These are phyloP conservation scores for Alternaria ventricosa DNA, from an alignment of 2,329 filamentous ascomycete genomes.

Conservation along the genomic window DNA sequence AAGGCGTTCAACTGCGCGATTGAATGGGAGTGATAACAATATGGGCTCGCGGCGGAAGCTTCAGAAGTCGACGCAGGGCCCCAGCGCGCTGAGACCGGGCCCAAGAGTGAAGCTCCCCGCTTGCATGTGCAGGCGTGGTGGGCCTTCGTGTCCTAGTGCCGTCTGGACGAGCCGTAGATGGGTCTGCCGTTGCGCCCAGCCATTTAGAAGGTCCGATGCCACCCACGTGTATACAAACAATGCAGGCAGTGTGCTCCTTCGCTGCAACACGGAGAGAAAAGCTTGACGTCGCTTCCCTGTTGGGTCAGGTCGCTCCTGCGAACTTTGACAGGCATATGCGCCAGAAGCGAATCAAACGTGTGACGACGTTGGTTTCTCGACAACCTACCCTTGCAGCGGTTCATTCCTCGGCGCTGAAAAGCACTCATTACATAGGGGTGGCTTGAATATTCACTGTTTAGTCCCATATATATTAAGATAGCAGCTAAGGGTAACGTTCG, in stretches of 20 bases:
- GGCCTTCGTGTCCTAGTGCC: constrained; percentile 15
- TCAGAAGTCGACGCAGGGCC: constrained; percentile 8
- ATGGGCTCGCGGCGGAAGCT: constrained; percentile 8
- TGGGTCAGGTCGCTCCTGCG: not conserved
- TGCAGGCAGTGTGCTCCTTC: constrained; percentile 10
- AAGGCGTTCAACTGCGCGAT: not conserved
- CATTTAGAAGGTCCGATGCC: constrained; percentile 23
- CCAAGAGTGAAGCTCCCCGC: constrained; percentile 16
- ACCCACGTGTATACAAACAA: constrained; percentile 23
- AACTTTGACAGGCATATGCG: not conserved
- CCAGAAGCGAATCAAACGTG: not conserved
- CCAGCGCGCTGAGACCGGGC: constrained; percentile 3
- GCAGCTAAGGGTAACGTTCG: not conserved
- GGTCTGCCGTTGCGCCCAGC: constrained; percentile 16
- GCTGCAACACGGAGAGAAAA: constrained; percentile 9
- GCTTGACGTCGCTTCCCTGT: constrained; percentile 6
- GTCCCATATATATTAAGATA: not conserved
- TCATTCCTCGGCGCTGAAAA: not conserved
- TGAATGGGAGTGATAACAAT: constrained; percentile 15
- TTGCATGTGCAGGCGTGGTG: constrained; percentile 16
- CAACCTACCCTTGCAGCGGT: not conserved
- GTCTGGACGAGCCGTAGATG: constrained; percentile 15
- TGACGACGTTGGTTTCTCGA: not conserved
- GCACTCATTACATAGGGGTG: not conserved
- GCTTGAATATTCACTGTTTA: not conserved